Evolutionary conservation across 2,329 filamentous ascomycete genomes (phyloP).

Genomic region (Nigrospora oryzae): DNA sequence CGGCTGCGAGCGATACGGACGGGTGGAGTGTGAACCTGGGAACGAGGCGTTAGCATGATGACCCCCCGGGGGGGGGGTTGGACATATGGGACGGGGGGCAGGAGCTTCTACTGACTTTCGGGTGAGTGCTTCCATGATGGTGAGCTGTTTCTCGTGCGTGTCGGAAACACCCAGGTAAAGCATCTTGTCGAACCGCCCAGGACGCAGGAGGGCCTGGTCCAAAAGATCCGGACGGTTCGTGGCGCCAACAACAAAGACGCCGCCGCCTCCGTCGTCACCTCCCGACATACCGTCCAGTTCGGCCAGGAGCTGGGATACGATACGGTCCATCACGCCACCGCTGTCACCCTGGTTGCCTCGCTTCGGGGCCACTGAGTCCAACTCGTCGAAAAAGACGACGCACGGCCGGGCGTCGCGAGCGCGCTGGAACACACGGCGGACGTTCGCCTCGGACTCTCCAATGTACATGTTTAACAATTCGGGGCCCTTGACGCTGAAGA

Average conservation of each 20-base stretch:
- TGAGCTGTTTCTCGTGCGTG: slow-evolving; percentile 92
- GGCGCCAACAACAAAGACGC: slow-evolving; percentile 93
- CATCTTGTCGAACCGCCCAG: slow-evolving; percentile 96
- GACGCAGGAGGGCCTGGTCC: slow-evolving; percentile 80
- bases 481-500: slow-evolving; percentile 88
- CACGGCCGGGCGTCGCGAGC: slow-evolving; percentile 80
- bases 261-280: slow-evolving; percentile 69
- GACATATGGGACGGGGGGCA: not conserved
- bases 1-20: slow-evolving; percentile 62
- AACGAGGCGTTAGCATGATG: slow-evolving; percentile 4
- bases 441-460: slow-evolving; percentile 87
- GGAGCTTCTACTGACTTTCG: slow-evolving; percentile 66
- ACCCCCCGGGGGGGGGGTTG: not conserved
- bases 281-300: slow-evolving; percentile 98
- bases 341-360: slow-evolving; percentile 95
- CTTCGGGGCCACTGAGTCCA: slow-evolving; percentile 92
- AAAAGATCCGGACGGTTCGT: slow-evolving; percentile 92
- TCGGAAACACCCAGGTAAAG: slow-evolving; percentile 93
- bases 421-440: slow-evolving; percentile 79
- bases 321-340: slow-evolving; percentile 96
- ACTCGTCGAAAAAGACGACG: slow-evolving; percentile 87
- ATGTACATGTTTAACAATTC: slow-evolving; percentile 96
- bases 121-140: slow-evolving; percentile 87
- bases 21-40: slow-evolving; percentile 76
- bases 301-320: slow-evolving; percentile 88